phyloP scores from a whole-genome alignment of 2,329 filamentous ascomycete species.

The Aspergillus chevalieri region DNA sequence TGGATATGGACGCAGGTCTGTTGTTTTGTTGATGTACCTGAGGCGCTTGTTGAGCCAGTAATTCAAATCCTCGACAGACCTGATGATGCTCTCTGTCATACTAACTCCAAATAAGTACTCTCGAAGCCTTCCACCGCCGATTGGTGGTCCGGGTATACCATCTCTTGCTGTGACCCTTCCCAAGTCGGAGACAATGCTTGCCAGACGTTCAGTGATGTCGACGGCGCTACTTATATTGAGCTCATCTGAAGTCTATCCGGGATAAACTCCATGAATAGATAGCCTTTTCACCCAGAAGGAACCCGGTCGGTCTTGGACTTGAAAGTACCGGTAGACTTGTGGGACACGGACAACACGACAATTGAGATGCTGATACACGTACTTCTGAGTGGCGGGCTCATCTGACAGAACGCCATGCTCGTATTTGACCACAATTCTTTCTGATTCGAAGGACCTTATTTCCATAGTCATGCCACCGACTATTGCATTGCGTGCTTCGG shows the following conservation, averaged over 20 bases:
- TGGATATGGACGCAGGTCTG: constrained; percentile 15
- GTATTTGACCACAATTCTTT: constrained; percentile 13
- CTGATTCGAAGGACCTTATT: constrained; percentile 6
- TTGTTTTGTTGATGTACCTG: constrained; percentile 9
- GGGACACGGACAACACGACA: constrained; percentile 15
- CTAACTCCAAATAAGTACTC: constrained; percentile 19
- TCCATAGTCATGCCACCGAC: constrained; percentile 2
- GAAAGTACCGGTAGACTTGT: constrained; percentile 14
- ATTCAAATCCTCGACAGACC: constrained; percentile 3
- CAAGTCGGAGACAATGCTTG: constrained; percentile 11
- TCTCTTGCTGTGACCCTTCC: constrained; percentile 8
- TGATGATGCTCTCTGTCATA: constrained; percentile 8
- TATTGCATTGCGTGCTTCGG: constrained; percentile 4
- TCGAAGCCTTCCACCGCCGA: constrained; percentile 9
- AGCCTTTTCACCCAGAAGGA: constrained; percentile 7
- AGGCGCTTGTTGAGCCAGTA: constrained; percentile 7
- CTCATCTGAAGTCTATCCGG: constrained; percentile 9
- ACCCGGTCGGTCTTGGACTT: constrained; percentile 6
- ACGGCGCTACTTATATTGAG: constrained; percentile 5
- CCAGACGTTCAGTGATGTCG: constrained; percentile 10
- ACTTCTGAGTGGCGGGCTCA: constrained; percentile 16
- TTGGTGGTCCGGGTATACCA: constrained; percentile 6
- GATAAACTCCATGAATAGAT: constrained; percentile 21
- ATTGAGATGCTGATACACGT: constrained; percentile 12
- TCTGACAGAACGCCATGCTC: constrained; percentile 11